A percentile compares a stretch with the other conserved stretches of the same genome.
Conservation (phyloP, 768 basidiomycete genomes). For the Lyophyllum semitale region DNA sequence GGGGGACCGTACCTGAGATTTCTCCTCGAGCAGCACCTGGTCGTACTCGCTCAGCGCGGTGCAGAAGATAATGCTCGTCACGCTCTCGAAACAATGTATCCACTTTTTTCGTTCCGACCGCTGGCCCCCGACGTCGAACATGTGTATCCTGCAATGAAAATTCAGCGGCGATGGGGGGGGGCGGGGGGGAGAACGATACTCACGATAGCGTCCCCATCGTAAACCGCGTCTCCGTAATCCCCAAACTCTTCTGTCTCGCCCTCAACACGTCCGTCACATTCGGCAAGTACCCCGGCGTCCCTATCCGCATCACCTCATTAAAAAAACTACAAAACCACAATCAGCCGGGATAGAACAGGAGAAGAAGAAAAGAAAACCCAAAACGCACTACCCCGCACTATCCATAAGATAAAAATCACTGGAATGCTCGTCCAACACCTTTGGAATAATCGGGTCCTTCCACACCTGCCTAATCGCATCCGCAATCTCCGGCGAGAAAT, state of each 20-base stretch:
- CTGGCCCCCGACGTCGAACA: slow-evolving; percentile 83
- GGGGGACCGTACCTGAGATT: slow-evolving; percentile 50
- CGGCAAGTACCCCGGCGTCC: slow-evolving; percentile 74
- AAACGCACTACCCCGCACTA: slow-evolving; percentile 86
- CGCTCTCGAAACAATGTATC: slow-evolving; percentile 59
- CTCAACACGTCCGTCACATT: slow-evolving; percentile 85
- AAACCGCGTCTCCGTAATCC: slow-evolving; percentile 89
- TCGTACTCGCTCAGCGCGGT: slow-evolving; percentile 76
- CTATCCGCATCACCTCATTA: slow-evolving; percentile 74
- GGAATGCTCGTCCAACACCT: slow-evolving; percentile 58
- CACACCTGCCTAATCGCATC: slow-evolving; percentile 68
- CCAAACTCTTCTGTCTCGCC: slow-evolving; percentile 83
- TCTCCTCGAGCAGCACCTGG: slow-evolving; percentile 69
- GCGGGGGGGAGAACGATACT: slow-evolving; percentile 20
- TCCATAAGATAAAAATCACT: slow-evolving; percentile 95
- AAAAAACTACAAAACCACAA: no score
- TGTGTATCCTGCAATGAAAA: slow-evolving; percentile 44
- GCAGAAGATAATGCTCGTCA: slow-evolving; percentile 73
- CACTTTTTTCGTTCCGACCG: slow-evolving; percentile 80
- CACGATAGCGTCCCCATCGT: slow-evolving; percentile 66
- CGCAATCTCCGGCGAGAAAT: slow-evolving; percentile 66
- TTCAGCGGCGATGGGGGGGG: neutral
- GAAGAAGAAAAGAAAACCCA: slow-evolving; percentile 23
- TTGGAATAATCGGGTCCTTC: slow-evolving; percentile 66
- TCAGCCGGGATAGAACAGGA: no score